Conservation (phyloP, 352 stramenopile genomes). For the Pythium apleroticum region DNA sequence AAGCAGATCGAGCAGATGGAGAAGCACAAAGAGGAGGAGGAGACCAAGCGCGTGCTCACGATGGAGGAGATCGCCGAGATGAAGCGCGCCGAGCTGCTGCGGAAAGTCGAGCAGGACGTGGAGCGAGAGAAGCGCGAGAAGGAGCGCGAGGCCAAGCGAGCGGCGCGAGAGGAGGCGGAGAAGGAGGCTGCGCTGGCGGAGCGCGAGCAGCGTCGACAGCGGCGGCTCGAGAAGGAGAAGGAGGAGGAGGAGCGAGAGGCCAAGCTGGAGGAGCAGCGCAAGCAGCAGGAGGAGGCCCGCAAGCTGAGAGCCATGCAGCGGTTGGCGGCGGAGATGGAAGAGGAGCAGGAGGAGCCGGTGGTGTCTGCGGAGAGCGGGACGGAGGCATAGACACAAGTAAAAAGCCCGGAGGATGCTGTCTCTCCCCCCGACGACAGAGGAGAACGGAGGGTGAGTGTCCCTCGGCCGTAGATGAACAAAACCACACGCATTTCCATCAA, state of each 20-base stretch:
- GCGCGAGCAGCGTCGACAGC: slow-evolving; percentile 53
- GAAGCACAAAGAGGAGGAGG: slow-evolving; percentile 62
- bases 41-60: slow-evolving; percentile 54
- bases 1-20: slow-evolving; percentile 83
- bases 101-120: slow-evolving; percentile 64
- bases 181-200: slow-evolving; percentile 50
- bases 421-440: too few species aligned
- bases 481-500: not conserved
- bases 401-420: too few species aligned
- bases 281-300: slow-evolving; percentile 51
- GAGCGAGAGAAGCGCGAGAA: slow-evolving; percentile 55
- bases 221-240: slow-evolving; percentile 63
- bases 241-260: slow-evolving; percentile 35
- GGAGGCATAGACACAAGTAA: not conserved
- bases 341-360: slow-evolving; percentile 11
- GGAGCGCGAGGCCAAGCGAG: slow-evolving; percentile 47
- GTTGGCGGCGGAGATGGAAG: slow-evolving; percentile 12
- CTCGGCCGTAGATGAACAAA: slow-evolving; percentile 10
- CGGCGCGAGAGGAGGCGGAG: slow-evolving; percentile 58
- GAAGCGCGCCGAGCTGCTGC: slow-evolving; percentile 66
- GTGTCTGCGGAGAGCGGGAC: not conserved
- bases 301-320: slow-evolving; percentile 53
- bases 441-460: not conserved
- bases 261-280: slow-evolving; percentile 12
- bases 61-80: slow-evolving; percentile 66